A percentile compares a stretch with the other conserved stretches of the same genome.
These are phyloP conservation scores for Senecio squalidus DNA, from an alignment of 140 eudicot species.

Conservation along the genomic window DNA sequence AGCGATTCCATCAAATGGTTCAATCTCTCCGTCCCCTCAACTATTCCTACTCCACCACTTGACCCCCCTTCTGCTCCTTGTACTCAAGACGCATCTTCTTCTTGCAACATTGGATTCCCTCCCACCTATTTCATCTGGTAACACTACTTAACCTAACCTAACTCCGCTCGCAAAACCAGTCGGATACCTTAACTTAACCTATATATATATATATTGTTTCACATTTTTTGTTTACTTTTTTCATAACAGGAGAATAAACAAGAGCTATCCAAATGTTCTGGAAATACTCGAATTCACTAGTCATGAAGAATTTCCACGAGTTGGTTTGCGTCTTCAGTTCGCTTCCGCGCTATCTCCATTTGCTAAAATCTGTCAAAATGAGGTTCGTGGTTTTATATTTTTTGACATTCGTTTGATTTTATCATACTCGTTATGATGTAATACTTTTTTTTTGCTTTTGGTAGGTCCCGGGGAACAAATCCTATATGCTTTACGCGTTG, in stretches of 20 bases:
- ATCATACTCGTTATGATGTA: too few species aligned
- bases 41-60: slow-evolving; percentile 8
- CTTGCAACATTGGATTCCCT: slow-evolving; percentile 59
- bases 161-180: too few species aligned
- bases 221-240: not conserved
- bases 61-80: slow-evolving; percentile 28
- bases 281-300: slow-evolving; percentile 64
- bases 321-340: slow-evolving; percentile 67
- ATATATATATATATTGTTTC: not conserved
- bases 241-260: slow-evolving; percentile 64
- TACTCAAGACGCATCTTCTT: slow-evolving; percentile 52
- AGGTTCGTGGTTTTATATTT: slow-evolving; percentile 32
- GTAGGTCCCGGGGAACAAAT: slow-evolving; percentile 41
- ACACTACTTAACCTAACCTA: too few species aligned
- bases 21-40: slow-evolving; percentile 53
- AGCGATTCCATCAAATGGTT: slow-evolving; percentile 71
- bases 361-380: slow-evolving; percentile 61
- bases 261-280: slow-evolving; percentile 48
- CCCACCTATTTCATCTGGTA: slow-evolving; percentile 76
- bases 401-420: not conserved
- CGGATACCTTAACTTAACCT: slow-evolving; percentile 3
- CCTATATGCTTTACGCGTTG: slow-evolving; percentile 62
- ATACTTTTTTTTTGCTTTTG: slow-evolving; percentile 23
- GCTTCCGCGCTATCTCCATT: slow-evolving; percentile 60
- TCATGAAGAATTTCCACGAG: slow-evolving; percentile 43